Evolutionary conservation across 1,139 yeast genomes (phyloP), one percentile per base, ranked within the genome.

Genomic region (Geotrichum carabidarum): DNA sequence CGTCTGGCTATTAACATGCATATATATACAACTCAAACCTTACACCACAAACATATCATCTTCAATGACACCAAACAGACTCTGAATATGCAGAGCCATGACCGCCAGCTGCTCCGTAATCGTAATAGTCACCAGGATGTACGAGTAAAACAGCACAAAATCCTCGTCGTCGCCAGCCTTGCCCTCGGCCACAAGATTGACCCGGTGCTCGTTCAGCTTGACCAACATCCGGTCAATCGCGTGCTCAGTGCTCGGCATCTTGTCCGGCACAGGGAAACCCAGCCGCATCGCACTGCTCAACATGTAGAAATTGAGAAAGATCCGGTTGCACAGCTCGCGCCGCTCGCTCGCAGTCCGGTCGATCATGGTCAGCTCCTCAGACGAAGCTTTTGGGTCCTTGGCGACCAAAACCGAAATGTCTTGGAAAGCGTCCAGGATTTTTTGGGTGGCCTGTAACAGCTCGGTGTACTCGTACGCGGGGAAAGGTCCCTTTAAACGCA

Each of bases 171-270:
- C 64, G 5, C 62, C 60, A 14, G 49, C 55, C 14, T 32, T 18
- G 18, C 31, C 53, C n/a, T 27, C 38, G 9, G 22, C 53, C 27
- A 32, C 15, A 12, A 15, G 38, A 27, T 17, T 40, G 17, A 40
- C 48, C 15, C 76, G 63, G 53, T 61, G 67, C 43, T 63, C 68
- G 55, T 66, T 70, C 60, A 86, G 73, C 62, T 85, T 86, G 48
- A 76, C 78, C 61, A 86, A 73, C 73, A 87, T 75, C 38, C 91
- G 71, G 59, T 84, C 88, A 63, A 83, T 80, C 0, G 95, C 86
- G 66, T 84, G 87, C 50, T 81, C 87, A 0, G 89, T 84, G 0
- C 89, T 82, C 0, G 94, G 94, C 4, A 91, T 84, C 61, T 83
- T 83, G 37, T 78, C 80, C 0, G 95, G 94, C 32, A 86, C 67